These are phyloP conservation scores for Wallacemonas sp. DNA, from an alignment of 208 protist genomes.

Conservation along the genomic window DNA sequence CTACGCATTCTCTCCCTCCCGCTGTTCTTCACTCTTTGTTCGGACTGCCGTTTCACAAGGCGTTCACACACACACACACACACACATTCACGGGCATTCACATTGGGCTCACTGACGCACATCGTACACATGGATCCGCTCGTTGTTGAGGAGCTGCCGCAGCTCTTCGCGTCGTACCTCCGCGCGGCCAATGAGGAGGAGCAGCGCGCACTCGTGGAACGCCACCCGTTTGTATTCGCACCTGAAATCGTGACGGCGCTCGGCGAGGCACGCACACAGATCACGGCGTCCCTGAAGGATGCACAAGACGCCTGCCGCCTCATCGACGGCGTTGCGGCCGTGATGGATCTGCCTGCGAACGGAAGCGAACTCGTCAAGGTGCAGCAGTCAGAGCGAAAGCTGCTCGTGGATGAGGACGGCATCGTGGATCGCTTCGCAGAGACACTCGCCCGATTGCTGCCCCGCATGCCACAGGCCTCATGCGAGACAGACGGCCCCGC, in stretches of 20 bases:
- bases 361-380: slow-evolving; percentile 21
- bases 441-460: slow-evolving; percentile 32
- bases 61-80: not conserved
- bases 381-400: slow-evolving; percentile 29
- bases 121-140: not conserved
- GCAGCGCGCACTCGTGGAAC: not conserved
- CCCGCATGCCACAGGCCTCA: not conserved
- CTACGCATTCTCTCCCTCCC: no score
- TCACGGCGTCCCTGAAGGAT: slow-evolving; percentile 35
- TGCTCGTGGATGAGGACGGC: slow-evolving; percentile 46
- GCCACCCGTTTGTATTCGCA: slow-evolving; percentile 1
- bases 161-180: slow-evolving; percentile 9
- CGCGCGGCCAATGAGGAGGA: slow-evolving; percentile 4
- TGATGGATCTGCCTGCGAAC: slow-evolving; percentile 37
- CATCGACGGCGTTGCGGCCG: slow-evolving; percentile 46
- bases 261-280: slow-evolving; percentile 26
- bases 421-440: slow-evolving; percentile 51
- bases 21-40: slow-evolving; percentile 6
- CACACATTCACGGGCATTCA: no score
- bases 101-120: not conserved
- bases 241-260: slow-evolving; percentile 45
- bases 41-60: slow-evolving; percentile 5
- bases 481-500: no score
- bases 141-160: slow-evolving; percentile 2
- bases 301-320: slow-evolving; percentile 32